A percentile compares a stretch with the other conserved stretches of the same genome.
Evolutionary conservation across 306 rosid species (phyloP).

Genomic region (Arachis hypogaea): DNA sequence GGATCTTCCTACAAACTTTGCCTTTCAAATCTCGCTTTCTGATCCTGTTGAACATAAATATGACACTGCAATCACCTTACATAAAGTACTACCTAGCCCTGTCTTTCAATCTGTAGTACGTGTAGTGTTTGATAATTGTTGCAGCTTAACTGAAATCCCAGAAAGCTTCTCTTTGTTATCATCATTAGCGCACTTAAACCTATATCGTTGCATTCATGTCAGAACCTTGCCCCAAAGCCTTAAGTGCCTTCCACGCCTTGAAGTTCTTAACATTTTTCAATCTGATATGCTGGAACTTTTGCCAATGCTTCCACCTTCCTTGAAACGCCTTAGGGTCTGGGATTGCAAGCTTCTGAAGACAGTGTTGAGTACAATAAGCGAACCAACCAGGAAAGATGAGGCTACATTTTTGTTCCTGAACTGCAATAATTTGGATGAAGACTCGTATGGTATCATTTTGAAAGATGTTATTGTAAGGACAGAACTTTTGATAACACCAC

Average conservation of each 20-base stretch:
- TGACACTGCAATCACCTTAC: background rate
- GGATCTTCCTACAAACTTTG: constrained; percentile 25
- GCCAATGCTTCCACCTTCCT: constrained; percentile 26
- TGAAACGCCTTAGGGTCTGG: background rate
- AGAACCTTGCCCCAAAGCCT: constrained; percentile 33
- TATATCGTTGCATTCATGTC: background rate
- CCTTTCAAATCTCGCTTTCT: background rate
- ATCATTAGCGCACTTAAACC: background rate
- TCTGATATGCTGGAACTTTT: constrained; percentile 5
- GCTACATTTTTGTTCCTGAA: background rate
- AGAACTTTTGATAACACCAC: background rate
- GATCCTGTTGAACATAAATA: background rate
- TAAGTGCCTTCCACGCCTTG: background rate
- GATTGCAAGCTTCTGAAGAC: background rate
- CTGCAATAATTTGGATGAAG: background rate
- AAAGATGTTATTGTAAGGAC: background rate
- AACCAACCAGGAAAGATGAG: background rate
- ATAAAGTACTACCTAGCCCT: background rate
- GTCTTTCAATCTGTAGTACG: background rate
- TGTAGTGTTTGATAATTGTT: background rate
- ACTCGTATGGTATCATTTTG: background rate
- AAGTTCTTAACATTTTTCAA: fast-evolving
- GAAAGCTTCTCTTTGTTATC: constrained; percentile 18
- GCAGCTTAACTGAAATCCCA: constrained; percentile 9
- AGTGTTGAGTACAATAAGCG: background rate